Conservation (phyloP, 352 stramenopile genomes). For the Phytopythium litorale region DNA sequence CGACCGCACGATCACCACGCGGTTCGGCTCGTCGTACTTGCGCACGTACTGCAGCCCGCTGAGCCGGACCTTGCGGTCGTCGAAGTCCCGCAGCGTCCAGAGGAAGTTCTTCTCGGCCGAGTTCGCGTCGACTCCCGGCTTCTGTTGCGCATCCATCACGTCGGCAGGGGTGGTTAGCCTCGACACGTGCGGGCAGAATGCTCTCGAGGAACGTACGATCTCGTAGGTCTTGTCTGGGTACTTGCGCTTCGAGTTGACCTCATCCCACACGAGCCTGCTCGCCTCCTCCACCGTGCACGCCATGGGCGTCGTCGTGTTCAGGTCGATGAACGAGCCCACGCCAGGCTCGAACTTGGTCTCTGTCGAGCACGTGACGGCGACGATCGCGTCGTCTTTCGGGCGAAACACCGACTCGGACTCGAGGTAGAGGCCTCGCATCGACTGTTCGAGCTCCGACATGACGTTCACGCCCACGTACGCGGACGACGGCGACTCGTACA, state of each 20-base stretch:
- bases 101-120: slow-evolving; percentile 22
- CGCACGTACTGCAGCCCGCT: slow-evolving; percentile 19
- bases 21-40: slow-evolving; percentile 25
- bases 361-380: slow-evolving; percentile 2
- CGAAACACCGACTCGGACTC: slow-evolving; percentile 15
- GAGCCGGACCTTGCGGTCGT: slow-evolving; percentile 2
- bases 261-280: slow-evolving; percentile 21
- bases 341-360: slow-evolving; percentile 6
- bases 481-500: slow-evolving; percentile 5
- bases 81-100: slow-evolving; percentile 8
- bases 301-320: slow-evolving; percentile 25
- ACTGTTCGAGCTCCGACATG: slow-evolving; percentile 18
- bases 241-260: slow-evolving; percentile 7
- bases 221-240: slow-evolving; percentile 18
- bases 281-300: slow-evolving; percentile 13
- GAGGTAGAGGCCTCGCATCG: slow-evolving; percentile 16
- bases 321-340: slow-evolving; percentile 14
- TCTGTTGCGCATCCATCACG: background rate
- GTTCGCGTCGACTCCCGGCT: slow-evolving; percentile 3
- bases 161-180: background rate
- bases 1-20: slow-evolving; percentile 19
- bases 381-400: background rate
- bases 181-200: too few species aligned
- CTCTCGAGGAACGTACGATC: background rate
- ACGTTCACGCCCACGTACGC: slow-evolving; percentile 9